Percentiles rank a stretch among this genome's conserved stretches.
These are phyloP conservation scores for Eutrema yunnanense DNA, from an alignment of 345 rosid genomes.

Conservation along the genomic window DNA sequence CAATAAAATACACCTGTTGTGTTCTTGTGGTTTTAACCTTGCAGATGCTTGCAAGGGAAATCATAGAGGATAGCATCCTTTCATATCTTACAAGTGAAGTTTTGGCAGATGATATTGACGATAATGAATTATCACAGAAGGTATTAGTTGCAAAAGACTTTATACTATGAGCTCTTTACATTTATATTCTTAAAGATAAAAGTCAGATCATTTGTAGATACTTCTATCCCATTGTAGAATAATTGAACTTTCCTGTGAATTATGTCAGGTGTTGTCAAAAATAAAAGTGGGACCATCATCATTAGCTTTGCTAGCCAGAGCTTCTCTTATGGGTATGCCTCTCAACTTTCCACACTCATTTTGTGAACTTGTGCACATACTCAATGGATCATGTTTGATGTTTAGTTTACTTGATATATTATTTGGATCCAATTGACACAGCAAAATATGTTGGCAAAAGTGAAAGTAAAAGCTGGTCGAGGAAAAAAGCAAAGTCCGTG, in stretches of 20 bases:
- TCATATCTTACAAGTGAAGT: slow-evolving; percentile 62
- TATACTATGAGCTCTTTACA: not conserved
- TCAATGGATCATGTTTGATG: slow-evolving; percentile 3
- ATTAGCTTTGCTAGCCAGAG: slow-evolving; percentile 73
- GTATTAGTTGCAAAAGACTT: slow-evolving; percentile 26
- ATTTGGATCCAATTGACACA: slow-evolving; percentile 26
- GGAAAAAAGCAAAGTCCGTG: slow-evolving; percentile 61
- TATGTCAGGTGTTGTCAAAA: slow-evolving; percentile 60
- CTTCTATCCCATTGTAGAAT: slow-evolving; percentile 5
- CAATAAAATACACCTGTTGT: not conserved
- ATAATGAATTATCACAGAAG: slow-evolving; percentile 45
- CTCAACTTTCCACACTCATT: slow-evolving; percentile 10
- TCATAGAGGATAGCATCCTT: slow-evolving; percentile 75
- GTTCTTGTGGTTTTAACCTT: slow-evolving; percentile 18
- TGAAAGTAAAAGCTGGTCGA: slow-evolving; percentile 79
- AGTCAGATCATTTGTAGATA: not conserved
- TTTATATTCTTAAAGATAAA: not conserved
- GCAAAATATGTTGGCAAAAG: slow-evolving; percentile 91
- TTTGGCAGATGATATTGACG: slow-evolving; percentile 43
- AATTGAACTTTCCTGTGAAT: not conserved
- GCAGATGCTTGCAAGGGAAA: slow-evolving; percentile 87
- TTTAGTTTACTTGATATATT: slow-evolving; percentile 13
- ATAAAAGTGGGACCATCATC: slow-evolving; percentile 78
- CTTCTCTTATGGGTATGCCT: slow-evolving; percentile 71
- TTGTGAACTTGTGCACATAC: not conserved